Base-by-base conservation (phyloP, 129 eudicot species). In the Logfia minima region DNA sequence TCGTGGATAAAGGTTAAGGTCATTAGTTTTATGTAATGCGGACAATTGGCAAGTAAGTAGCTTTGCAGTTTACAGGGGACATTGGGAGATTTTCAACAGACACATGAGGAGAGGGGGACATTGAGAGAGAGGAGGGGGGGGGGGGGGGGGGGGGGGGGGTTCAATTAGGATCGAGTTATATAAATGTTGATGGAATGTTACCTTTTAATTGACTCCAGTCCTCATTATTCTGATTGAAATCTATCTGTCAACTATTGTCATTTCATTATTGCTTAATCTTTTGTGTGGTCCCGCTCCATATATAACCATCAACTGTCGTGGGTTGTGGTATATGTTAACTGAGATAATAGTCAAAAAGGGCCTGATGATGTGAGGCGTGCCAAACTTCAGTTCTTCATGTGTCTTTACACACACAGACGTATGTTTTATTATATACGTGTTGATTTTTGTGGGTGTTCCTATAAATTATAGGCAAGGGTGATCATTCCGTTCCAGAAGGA, bases 401-500 rank as follows among this genome's bases (percentile, higher is more conserved):
- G n/a, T 52, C 59, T 52, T 16, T 52, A 52, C 3, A 1, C 56
- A 17, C 29, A 32, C 5, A 4, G 32, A 26, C 32, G 1, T 22
- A 17, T 67, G 66, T 48, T 53, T 18, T 41, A 59, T 41, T 41
- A 59, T 41, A 55, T 58, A 74, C 39, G 31, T 56, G 26, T 66
- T 62, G 64, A 31, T 67, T 55, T 75, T 66, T 23, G 24, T 32
- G 71, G 23, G 19, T 68, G 22, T 67, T 77, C 61, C 43, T 65
- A 65, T 59, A 58, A 71, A 66, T 80, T 35, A 64, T 67, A 89
- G 98, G 89, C n/a, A 83, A 94, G 71, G 88, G 71, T 73, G 95
- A 91, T 79, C 85, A 85, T 56, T 75, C 80, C 0, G 84, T 55
- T 80, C 88, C 88, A 37, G 87, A 83, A 75, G 97, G 84, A 72